These are phyloP conservation scores for Pseudozyma pruni DNA, from an alignment of 1,284 basidiomycete genomes.

Conservation along the genomic window DNA sequence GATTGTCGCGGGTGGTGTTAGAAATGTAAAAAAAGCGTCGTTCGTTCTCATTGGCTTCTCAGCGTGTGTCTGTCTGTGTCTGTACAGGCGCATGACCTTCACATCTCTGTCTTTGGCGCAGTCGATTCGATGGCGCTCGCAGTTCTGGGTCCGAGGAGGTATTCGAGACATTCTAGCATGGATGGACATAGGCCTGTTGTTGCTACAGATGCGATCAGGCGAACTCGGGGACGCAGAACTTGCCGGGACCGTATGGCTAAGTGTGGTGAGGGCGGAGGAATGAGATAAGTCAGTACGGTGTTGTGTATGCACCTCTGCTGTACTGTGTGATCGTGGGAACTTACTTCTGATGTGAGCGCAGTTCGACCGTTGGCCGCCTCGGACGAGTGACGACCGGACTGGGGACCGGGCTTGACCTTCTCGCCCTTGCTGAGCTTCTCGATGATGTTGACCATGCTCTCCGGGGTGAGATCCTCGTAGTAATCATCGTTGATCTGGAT, in stretches of 20 bases:
- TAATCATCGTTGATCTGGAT: slow-evolving; percentile 95
- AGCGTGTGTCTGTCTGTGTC: too few species aligned
- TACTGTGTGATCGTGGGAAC: slow-evolving; percentile 62
- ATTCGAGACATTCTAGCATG: slow-evolving; percentile 24
- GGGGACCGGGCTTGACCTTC: slow-evolving; percentile 90
- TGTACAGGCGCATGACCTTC: too few species aligned
- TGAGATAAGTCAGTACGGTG: too few species aligned
- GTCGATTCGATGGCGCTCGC: too few species aligned
- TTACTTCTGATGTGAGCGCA: slow-evolving; percentile 81
- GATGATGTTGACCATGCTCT: slow-evolving; percentile 86
- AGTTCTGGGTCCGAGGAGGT: too few species aligned
- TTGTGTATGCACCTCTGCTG: too few species aligned
- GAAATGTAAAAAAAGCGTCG: neutral
- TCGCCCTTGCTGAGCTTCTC: slow-evolving; percentile 85
- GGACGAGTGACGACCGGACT: slow-evolving; percentile 83
- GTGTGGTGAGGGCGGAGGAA: too few species aligned
- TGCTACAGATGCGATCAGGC: slow-evolving; percentile 63
- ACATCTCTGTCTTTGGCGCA: too few species aligned
- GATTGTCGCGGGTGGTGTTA: neutral
- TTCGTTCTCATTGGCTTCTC: too few species aligned
- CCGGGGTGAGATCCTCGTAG: slow-evolving; percentile 97
- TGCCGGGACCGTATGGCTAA: slow-evolving; percentile 94
- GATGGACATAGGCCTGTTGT: neutral
- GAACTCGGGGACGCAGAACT: slow-evolving; percentile 88
- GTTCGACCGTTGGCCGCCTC: slow-evolving; percentile 84